These are phyloP conservation scores for Chloranthus sessilifolius DNA, from an alignment of 164 flowering plant species.

Conservation along the genomic window DNA sequence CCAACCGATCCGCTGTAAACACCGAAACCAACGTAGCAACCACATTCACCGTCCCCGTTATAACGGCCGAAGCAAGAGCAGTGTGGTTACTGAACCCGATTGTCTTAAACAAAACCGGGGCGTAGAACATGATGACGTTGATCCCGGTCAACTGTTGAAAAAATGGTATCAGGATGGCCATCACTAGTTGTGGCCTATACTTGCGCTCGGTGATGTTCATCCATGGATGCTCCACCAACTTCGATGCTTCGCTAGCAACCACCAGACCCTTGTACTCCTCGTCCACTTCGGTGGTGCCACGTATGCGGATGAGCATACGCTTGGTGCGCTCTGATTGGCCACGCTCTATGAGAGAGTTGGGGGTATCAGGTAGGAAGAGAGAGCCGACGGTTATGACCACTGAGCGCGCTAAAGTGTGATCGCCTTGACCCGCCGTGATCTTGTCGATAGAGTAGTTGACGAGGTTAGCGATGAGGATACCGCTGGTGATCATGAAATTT, in stretches of 20 bases:
- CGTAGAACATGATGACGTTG: constrained; percentile 33
- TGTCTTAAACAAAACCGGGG: constrained; percentile 26
- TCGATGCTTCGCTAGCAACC: constrained; percentile 16
- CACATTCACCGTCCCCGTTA: constrained; percentile 24
- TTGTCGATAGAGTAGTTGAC: constrained; percentile 24
- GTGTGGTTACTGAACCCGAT: constrained; percentile 21
- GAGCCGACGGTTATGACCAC: constrained; percentile 23
- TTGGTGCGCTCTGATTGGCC: constrained; percentile 11
- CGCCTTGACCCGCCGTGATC: constrained; percentile 38
- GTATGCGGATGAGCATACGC: constrained; percentile 18
- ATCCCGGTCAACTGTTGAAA: constrained; percentile 28
- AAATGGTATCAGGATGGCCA: constrained; percentile 25
- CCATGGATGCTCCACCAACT: constrained; percentile 23
- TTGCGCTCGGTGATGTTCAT: constrained; percentile 15
- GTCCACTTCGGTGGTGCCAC: constrained; percentile 21
- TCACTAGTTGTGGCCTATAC: constrained; percentile 22
- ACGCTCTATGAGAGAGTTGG: constrained; percentile 29
- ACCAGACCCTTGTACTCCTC: constrained; percentile 24
- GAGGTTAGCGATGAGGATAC: constrained; percentile 24
- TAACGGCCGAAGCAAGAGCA: constrained; percentile 21
- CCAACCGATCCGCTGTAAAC: constrained; percentile 14
- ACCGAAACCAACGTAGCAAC: constrained; percentile 21
- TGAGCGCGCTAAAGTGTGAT: constrained; percentile 24
- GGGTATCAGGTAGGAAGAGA: constrained; percentile 31
- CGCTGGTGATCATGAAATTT: constrained; percentile 26